Evolutionary conservation across 129 eudicot genomes (phyloP), one percentile per base, ranked within the genome.

Genomic region (Saussurea involucrata): DNA sequence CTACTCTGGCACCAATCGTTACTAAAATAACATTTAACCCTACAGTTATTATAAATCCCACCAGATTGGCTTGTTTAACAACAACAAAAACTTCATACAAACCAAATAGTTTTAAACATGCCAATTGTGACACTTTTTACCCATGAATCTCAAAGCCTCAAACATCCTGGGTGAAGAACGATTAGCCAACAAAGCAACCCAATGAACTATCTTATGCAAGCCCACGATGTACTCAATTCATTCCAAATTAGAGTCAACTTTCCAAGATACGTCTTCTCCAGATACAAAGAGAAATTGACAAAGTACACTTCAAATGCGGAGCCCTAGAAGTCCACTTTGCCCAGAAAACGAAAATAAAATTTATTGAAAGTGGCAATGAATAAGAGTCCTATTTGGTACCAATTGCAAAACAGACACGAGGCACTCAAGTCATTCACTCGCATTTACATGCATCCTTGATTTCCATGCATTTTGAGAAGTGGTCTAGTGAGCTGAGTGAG

Each of bases 341-440:
- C 25, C 28, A 49, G 12, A 21, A 58, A 15, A 25, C 0, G 22
- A 49, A 71, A 46, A n/a, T 13, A 7, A 53, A 72, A 22, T 10
- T 74, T 61, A 74, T 13, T 12, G n/a, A 17, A 11, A 60, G 18
- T 20, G 27, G 18, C 22, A 75, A 31, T 5, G 46, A 74, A 21
- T 24, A 75, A 18, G 64, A 75, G 63, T 37, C 79, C 27, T 75
- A 63, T 24, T 36, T 36, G 66, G 36, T 6, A 13, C 64, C 29
- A 63, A 75, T 63, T n/a, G 18, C 36, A 37, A 63, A 75, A 17
- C 66, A 72, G 32, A 15, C 78, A 75, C 61, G 25, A 36, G 25
- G n/a, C 46, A 40, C 27, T 75, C 60, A 20, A 77, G 60, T 40
- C 37, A 71, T 60, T 69, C 63, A 24, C 66, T 78, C 42, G 6